Evolutionary conservation across 2,329 filamentous ascomycete species (phyloP).

Genomic region (Sporothrix brunneoviolacea): DNA sequence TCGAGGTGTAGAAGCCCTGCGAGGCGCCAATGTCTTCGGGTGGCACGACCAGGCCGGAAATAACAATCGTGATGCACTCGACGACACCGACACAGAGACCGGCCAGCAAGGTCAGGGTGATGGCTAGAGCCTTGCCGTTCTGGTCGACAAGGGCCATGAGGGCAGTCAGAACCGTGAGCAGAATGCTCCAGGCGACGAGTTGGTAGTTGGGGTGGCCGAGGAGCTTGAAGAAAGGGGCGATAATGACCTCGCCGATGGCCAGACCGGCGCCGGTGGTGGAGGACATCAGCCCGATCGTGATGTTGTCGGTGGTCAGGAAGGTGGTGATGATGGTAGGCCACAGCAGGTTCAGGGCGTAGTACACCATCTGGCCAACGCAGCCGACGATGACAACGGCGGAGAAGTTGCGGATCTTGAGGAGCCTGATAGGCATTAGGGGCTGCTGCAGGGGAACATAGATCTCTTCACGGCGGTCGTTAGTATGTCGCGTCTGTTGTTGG

Average conservation of each 20-base stretch:
- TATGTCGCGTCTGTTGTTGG: no score
- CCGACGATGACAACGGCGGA: conserved; percentile 3
- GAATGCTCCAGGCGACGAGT: background rate
- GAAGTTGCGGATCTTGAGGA: conserved; percentile 11
- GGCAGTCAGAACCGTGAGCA: conserved; percentile 3
- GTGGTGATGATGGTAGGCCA: conserved; percentile 9
- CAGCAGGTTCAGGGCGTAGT: conserved; percentile 12
- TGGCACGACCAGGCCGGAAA: conserved; percentile 5
- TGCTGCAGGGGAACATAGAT: conserved; percentile 8
- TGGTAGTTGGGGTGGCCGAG: conserved; percentile 9
- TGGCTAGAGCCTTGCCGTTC: conserved; percentile 6
- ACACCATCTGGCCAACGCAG: conserved; percentile 12
- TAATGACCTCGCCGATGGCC: conserved; percentile 8
- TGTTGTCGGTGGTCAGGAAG: conserved; percentile 12
- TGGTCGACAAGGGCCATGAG: conserved; percentile 6
- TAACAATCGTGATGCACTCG: conserved; percentile 8
- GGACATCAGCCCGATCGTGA: conserved; percentile 12
- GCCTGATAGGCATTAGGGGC: conserved; percentile 8
- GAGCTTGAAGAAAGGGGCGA: conserved; percentile 5
- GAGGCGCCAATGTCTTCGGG: conserved; percentile 12
- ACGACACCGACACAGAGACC: conserved; percentile 5
- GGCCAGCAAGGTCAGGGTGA: background rate
- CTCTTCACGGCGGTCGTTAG: background rate
- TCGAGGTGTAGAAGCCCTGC: conserved; percentile 3
- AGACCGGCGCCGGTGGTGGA: conserved; percentile 9